Base-by-base conservation (phyloP, 768 basidiomycete genomes). In the Suillus subalutaceus region DNA sequence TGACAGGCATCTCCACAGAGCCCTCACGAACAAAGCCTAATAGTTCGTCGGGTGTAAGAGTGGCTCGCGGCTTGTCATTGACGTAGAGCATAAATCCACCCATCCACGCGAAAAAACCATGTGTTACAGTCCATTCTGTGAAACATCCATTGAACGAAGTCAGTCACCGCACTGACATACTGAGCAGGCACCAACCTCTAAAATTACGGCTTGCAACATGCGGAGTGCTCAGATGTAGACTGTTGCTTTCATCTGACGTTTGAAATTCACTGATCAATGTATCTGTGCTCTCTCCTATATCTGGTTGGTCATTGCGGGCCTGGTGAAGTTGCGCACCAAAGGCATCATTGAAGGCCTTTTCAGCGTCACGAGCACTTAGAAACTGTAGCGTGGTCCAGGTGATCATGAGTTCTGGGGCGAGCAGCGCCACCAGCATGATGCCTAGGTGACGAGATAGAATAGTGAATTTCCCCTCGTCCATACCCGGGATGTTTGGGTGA, bases 401-500 rank as follows among this genome's bases (percentile, higher is more conserved):
- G 6, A 76, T 56, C 16, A 76, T 64, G 48, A 75, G 59, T 63
- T 78, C 77, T 40, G 77, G 77, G 10, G 70, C 69, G 13, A 76
- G 62, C 7, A 78, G 15, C 1, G 70, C 66, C 60, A 68, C 65
- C n/a, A 72, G 41, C 66, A 74, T 72, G 23, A 73, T 40, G 20
- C 16, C 52, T 7, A n/a, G 2, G 13, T 69, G 62, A 18, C 68
- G 66, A n/a, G 52, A 38, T 0, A 60, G 30, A 13, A 62, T 30
- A 26, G 56, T 56, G 10, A 46, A 65, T 35, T 18, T 30, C 23
- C 64, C 55, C 13, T 70, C 70, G 16, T 71, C 52, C 6, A 66
- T 66, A 41, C 32, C 52, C 1, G 77, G 74, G 20, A 79, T 70
- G 64, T 79, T 76, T 23, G 74, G 75, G 26, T 78, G 78, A 9